Base-by-base conservation (phyloP, 176 grass and related monocot genomes). In the Hyparrhenia diplandra region DNA sequence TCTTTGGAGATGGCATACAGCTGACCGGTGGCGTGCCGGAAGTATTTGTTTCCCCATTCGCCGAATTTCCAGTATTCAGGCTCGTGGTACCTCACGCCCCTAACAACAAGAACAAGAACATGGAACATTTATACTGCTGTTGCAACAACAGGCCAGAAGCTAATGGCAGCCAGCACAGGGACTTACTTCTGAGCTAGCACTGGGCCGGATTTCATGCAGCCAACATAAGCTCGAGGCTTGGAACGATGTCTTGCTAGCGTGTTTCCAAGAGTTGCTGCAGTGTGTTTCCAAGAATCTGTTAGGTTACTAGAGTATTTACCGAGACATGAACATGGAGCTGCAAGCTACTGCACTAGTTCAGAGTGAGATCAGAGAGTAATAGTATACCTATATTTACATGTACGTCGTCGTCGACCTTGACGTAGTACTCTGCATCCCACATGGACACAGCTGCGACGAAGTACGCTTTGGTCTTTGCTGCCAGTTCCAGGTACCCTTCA, bases 341-440 rank as follows among this genome's bases (percentile, higher is more conserved):
- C 20, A 20, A 52, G 4, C 49, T 55, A 55, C 8, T 23, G n/a
- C 16, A 18, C 24, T n/a, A n/a, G n/a, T 21, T 21, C 0, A 55
- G 20, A 55, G 18, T 55, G 20, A 55, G 20, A 55, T 55, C 20
- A 55, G 51, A 55, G 51, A 0, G 51, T 55, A 55, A 0, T 21
- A 1, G 4, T 46, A 41, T 69, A 98, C 95, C 92, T 84, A 98
- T 93, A 89, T 98, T 98, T 81, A 98, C 95, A 98, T 98, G 95
- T 9, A 98, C 88, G 83, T 98, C 92, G 63, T 94, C 95, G 29
- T 98, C 95, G 8, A 98, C 95, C 86, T 98, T 98, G 61, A 98
- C 70, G 67, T 93, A 98, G 81, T 94, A 98, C 67, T 98, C 92
- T 24, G 95, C 95, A 69, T 98, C 92, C 95, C 95, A 98, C 86